Evolutionary conservation across 495 filamentous ascomycete species (phyloP).

Genomic region (Hypoxylon lienhwacheense): DNA sequence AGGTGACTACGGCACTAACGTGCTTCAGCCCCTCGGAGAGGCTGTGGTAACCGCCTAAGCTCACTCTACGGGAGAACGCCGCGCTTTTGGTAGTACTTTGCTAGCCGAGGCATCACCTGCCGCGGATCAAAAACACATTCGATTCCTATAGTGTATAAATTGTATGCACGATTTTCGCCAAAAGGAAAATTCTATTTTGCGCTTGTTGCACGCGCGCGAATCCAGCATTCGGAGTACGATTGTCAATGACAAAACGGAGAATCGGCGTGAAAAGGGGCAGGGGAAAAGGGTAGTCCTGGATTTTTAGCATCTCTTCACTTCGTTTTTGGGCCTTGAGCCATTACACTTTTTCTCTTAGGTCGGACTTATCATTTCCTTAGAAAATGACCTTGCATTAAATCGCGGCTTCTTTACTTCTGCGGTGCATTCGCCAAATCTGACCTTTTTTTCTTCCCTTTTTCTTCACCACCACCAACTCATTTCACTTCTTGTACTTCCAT

Average conservation of each 20-base stretch:
- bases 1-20: constrained; percentile 66
- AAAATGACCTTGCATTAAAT: constrained; percentile 6
- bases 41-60: constrained; percentile 32
- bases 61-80: constrained; percentile 3
- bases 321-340: constrained; percentile 26
- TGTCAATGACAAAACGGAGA: constrained; percentile 27
- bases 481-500: constrained; percentile 30
- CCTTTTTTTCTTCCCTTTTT: no score
- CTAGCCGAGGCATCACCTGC: constrained; percentile 12
- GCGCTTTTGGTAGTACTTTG: constrained; percentile 17
- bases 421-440: constrained; percentile 20
- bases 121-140: constrained; percentile 22
- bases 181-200: background rate
- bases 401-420: background rate
- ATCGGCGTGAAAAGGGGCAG: constrained; percentile 16
- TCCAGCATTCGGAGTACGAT: constrained; percentile 23
- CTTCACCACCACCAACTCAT: constrained; percentile 9
- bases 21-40: constrained; percentile 54
- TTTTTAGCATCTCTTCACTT: constrained; percentile 34
- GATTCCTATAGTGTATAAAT: constrained; percentile 42
- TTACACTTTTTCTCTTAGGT: constrained; percentile 21
- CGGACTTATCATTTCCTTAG: constrained; percentile 11
- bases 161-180: constrained; percentile 18
- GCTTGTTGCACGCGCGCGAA: constrained; percentile 8
- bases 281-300: constrained; percentile 20